Percentiles rank a stretch among this genome's conserved stretches.
Conservation (phyloP, 1,139 yeast genomes). For the Candida gigantensis region DNA sequence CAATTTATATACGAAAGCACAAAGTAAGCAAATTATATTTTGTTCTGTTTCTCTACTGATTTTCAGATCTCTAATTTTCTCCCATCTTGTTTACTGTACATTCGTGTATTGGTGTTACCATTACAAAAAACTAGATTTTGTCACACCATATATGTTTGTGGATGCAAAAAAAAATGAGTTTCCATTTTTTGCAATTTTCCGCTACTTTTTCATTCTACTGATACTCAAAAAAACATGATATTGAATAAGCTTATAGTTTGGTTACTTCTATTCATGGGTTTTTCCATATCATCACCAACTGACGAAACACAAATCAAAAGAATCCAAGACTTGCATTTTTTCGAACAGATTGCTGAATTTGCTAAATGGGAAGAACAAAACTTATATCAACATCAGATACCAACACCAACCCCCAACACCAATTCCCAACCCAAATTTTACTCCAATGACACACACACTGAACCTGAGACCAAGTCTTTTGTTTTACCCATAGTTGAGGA, state of each 20-base stretch:
- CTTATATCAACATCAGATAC: slow-evolving; percentile 2
- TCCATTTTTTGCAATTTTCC: too few relatives aligned
- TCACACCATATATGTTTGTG: too few relatives aligned
- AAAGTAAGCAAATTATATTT: too few relatives aligned
- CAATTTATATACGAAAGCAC: too few relatives aligned
- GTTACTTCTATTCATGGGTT: background rate
- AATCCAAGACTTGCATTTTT: slow-evolving; percentile 6
- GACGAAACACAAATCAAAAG: slow-evolving; percentile 3
- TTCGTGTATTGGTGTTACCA: too few relatives aligned
- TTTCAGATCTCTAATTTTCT: too few relatives aligned
- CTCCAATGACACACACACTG: background rate
- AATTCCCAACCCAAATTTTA: background rate
- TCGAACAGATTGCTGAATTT: slow-evolving; percentile 9
- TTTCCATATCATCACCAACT: background rate
- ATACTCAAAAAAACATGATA: too few relatives aligned
- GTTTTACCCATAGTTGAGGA: slow-evolving; percentile 1
- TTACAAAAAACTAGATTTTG: too few relatives aligned
- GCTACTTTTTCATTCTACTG: too few relatives aligned
- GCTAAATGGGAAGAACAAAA: slow-evolving; percentile 10
- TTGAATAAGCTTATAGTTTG: background rate
- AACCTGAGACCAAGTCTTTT: background rate
- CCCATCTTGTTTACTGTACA: too few relatives aligned
- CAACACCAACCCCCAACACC: background rate
- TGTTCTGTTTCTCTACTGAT: too few relatives aligned
- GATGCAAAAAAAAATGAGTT: too few relatives aligned